phyloP scores from a whole-genome alignment of 129 eudicot genomes.

The Artemisia annua region DNA sequence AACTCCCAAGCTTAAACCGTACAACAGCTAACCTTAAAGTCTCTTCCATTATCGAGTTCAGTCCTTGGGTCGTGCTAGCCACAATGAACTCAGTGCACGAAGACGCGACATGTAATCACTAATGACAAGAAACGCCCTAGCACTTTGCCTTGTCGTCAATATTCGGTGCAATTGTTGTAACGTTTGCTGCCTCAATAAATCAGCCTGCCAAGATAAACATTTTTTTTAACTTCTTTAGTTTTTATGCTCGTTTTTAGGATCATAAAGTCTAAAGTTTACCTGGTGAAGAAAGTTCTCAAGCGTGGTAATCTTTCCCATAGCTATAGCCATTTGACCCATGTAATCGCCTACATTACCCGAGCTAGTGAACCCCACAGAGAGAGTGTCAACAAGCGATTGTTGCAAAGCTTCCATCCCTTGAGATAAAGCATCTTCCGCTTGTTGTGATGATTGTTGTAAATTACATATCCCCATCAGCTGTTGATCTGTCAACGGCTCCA shows the following conservation, averaged over 20 bases:
- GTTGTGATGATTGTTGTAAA: conserved; percentile 90
- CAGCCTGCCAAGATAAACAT: conserved; percentile 53
- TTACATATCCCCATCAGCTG: conserved; percentile 90
- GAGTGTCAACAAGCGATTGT: conserved; percentile 87
- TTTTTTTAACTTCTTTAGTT: neutral
- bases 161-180: conserved; percentile 88
- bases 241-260: neutral
- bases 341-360: conserved; percentile 72
- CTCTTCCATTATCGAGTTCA: conserved; percentile 8
- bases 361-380: conserved; percentile 54
- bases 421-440: conserved; percentile 96
- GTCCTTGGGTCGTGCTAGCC: conserved; percentile 94
- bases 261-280: conserved; percentile 37
- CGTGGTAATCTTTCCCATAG: conserved; percentile 92
- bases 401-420: conserved; percentile 99
- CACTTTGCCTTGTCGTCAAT: conserved; percentile 91
- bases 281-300: conserved; percentile 91
- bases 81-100: conserved; percentile 85
- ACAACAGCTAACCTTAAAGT: conserved; percentile 10
- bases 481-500: conserved; percentile 90
- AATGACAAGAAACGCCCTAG: conserved; percentile 90
- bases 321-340: conserved; percentile 99
- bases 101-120: conserved; percentile 84
- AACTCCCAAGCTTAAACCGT: neutral
- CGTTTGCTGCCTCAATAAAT: conserved; percentile 89